Conservation (phyloP, 1,284 basidiomycete genomes). For the Porphyrellus sp. region DNA sequence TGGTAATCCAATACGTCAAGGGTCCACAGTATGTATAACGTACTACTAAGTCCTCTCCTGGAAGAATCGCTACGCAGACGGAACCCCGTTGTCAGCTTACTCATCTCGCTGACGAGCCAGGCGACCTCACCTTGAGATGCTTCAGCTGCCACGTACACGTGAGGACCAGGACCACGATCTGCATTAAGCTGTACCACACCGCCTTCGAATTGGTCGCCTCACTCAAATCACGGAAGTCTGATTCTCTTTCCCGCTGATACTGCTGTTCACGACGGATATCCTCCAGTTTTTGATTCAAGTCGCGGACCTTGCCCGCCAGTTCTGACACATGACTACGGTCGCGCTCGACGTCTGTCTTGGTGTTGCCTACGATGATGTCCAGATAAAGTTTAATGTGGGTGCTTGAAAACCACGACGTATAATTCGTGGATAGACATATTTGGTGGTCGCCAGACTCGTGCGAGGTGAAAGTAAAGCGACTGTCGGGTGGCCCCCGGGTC, state of each 20-base stretch:
- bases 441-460: slow-evolving; percentile 96
- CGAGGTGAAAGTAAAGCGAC: slow-evolving; percentile 95
- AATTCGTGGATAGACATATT: slow-evolving; percentile 91
- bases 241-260: slow-evolving; percentile 94
- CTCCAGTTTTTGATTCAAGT: slow-evolving; percentile 89
- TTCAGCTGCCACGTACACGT: slow-evolving; percentile 93
- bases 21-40: slow-evolving; percentile 37
- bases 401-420: slow-evolving; percentile 79
- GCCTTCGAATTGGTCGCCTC: slow-evolving; percentile 87
- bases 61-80: slow-evolving; percentile 67
- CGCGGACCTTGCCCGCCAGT: slow-evolving; percentile 81
- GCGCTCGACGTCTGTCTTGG: slow-evolving; percentile 78
- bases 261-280: slow-evolving; percentile 96
- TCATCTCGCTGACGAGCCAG: background rate
- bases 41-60: slow-evolving; percentile 79
- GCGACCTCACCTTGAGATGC: slow-evolving; percentile 75
- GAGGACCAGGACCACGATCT: slow-evolving; percentile 80
- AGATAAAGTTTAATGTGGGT: slow-evolving; percentile 94
- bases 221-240: slow-evolving; percentile 86
- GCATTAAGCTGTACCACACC: slow-evolving; percentile 89
- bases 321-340: slow-evolving; percentile 87
- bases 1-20: slow-evolving; percentile 7
- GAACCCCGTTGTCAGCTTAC: slow-evolving; percentile 9
- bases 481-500: slow-evolving; percentile 85
- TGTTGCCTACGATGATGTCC: slow-evolving; percentile 87